Evolutionary conservation across 2,329 filamentous ascomycete species (phyloP).

Genomic region (Pseudogymnoascus sp.): DNA sequence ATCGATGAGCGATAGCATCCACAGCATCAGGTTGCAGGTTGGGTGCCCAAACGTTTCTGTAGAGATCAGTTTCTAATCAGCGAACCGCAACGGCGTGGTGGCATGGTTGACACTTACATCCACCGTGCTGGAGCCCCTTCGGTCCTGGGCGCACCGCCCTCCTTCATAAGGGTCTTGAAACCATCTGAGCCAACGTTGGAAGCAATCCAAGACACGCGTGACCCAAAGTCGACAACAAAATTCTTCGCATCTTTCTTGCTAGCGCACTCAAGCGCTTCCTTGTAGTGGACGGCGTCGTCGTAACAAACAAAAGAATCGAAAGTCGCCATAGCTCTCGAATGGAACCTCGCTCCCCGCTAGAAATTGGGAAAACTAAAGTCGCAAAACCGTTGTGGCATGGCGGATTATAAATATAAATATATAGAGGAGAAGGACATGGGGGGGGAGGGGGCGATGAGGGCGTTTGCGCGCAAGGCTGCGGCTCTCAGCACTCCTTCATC

Average conservation of each 20-base stretch:
- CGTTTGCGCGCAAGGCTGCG: neutral
- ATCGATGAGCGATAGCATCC: neutral
- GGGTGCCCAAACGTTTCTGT: slow-evolving; percentile 62
- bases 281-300: neutral
- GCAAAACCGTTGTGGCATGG: neutral
- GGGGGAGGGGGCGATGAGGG: neutral
- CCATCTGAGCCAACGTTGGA: slow-evolving; percentile 41
- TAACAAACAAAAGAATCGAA: neutral
- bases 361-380: neutral
- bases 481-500: neutral
- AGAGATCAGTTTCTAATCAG: slow-evolving; percentile 10
- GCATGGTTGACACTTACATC: slow-evolving; percentile 45
- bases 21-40: slow-evolving; percentile 49
- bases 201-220: slow-evolving; percentile 44
- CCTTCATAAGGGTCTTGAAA: slow-evolving; percentile 32
- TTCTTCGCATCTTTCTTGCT: slow-evolving; percentile 35
- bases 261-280: neutral
- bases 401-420: neutral
- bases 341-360: neutral
- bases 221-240: slow-evolving; percentile 59
- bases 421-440: neutral
- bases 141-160: slow-evolving; percentile 17
- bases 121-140: slow-evolving; percentile 51
- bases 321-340: neutral
- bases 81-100: neutral